These are phyloP conservation scores for Rhizoctonia solani DNA, from an alignment of 1,284 basidiomycete genomes.

Conservation along the genomic window DNA sequence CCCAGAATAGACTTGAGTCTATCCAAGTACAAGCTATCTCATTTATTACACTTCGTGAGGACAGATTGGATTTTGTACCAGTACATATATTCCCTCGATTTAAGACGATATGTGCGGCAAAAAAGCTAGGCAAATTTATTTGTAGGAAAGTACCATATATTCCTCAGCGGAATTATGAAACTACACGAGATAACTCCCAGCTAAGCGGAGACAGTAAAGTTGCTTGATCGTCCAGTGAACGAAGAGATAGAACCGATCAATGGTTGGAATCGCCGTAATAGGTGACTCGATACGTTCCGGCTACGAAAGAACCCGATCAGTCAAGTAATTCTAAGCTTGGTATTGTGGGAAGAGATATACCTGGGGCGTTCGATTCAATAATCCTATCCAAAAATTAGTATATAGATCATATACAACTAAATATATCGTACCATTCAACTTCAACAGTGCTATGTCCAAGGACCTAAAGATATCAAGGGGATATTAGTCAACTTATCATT, in stretches of 20 bases:
- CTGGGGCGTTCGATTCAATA: slow-evolving; percentile 63
- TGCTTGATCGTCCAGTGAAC: slow-evolving; percentile 64
- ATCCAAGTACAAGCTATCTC: too few relatives aligned
- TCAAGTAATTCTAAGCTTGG: slow-evolving; percentile 21
- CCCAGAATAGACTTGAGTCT: too few relatives aligned
- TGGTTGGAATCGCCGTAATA: slow-evolving; percentile 75
- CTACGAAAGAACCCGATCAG: slow-evolving; percentile 2
- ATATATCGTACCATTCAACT: slow-evolving; percentile 32
- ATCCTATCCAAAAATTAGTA: slow-evolving; percentile 52
- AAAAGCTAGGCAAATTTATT: background rate
- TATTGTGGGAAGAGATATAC: slow-evolving; percentile 49
- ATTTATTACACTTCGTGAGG: too few relatives aligned
- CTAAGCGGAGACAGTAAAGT: slow-evolving; percentile 56
- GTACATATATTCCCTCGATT: too few relatives aligned
- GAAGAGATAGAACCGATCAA: slow-evolving; percentile 59
- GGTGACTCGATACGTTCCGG: slow-evolving; percentile 60
- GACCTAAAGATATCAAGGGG: too few relatives aligned
- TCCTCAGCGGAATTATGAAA: too few relatives aligned
- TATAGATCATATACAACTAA: background rate
- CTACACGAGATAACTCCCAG: too few relatives aligned
- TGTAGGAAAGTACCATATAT: too few relatives aligned
- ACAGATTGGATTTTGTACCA: too few relatives aligned
- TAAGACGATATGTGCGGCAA: too few relatives aligned
- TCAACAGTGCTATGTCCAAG: slow-evolving; percentile 35
- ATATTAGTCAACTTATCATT: too few relatives aligned